Evolutionary conservation across 2,329 filamentous ascomycete genomes (phyloP), one percentile per base, ranked within the genome.

Genomic region (Sphaceloma murrayae): DNA sequence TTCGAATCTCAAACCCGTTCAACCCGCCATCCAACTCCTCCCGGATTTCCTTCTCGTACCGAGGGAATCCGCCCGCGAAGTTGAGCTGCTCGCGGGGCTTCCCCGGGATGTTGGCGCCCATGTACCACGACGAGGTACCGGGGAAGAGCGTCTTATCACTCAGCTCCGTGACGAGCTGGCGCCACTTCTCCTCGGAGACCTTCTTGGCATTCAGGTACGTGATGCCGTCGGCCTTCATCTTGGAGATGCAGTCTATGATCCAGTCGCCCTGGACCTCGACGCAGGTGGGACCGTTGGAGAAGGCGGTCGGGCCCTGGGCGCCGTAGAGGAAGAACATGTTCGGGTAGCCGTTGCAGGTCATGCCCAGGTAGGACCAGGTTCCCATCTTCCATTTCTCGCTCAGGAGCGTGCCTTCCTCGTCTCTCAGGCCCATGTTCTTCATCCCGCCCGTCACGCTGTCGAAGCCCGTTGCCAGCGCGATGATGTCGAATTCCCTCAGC

Each of bases 401-500:
- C 5, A 66, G 48, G n/a, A 58, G 52, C 14, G 60, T 53, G 5
- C 62, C 62, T 34, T 64, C 55, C 5, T 62, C 56, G 32, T 64
- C 59, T 31, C 46, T 47, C 26, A 55, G 45, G 36, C 47, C 58
- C 57, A 61, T 60, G 51, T 57, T 65, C 52, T 63, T 67, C 60
- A 68, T 67, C 21, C 66, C 65, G 2, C 66, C 66, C 5, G 65
- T 68, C 10, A 68, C 62, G 8, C 59, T 60, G 46, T 70, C 67
- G 49, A 69, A 70, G 10, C 67, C 67, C 10, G 67, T 70, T 3
- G 67, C 67, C 4, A 69, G 56, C 1, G 63, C 64, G 43, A 70
- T 68, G 43, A 69, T 59, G 46, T 70, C 67, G 43, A 68, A 67
- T 39, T 69, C 64, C 26, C 61, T 58, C 26, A 57, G 49, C 47